Evolutionary conservation across 1,139 yeast species (phyloP).

Genomic region (Diutina rugosa): DNA sequence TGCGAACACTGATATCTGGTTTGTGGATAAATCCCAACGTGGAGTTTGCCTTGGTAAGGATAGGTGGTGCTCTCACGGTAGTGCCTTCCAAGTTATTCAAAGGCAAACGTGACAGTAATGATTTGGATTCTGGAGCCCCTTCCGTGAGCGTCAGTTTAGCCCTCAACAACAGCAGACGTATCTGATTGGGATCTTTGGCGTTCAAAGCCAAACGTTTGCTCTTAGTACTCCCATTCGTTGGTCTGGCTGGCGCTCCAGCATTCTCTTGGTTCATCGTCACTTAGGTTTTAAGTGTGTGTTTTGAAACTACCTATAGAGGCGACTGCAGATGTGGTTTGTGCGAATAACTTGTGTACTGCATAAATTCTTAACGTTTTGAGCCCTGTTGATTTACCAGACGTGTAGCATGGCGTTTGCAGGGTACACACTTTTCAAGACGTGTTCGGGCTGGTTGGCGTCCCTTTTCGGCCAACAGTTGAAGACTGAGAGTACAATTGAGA

Average conservation of each 20-base stretch:
- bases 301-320: background rate
- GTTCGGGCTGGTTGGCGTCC: background rate
- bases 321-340: background rate
- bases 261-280: background rate
- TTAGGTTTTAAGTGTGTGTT: background rate
- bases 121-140: slow-evolving; percentile 2
- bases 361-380: background rate
- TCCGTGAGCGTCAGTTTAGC: slow-evolving; percentile 17
- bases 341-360: background rate
- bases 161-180: slow-evolving; percentile 17
- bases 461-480: background rate
- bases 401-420: background rate
- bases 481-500: background rate
- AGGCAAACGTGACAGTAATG: slow-evolving; percentile 6
- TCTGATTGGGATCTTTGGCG: slow-evolving; percentile 31
- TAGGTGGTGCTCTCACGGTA: slow-evolving; percentile 9
- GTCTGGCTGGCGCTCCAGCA: background rate
- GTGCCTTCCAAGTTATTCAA: slow-evolving; percentile 8
- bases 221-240: background rate
- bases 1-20: background rate
- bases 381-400: background rate
- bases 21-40: slow-evolving; percentile 22
- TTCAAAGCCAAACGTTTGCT: slow-evolving; percentile 23
- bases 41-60: slow-evolving; percentile 24
- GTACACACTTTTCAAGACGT: background rate